Evolutionary conservation across 176 grass and related monocot genomes (phyloP), one percentile per base, ranked within the genome.

Genomic region (Leersia perrieri): DNA sequence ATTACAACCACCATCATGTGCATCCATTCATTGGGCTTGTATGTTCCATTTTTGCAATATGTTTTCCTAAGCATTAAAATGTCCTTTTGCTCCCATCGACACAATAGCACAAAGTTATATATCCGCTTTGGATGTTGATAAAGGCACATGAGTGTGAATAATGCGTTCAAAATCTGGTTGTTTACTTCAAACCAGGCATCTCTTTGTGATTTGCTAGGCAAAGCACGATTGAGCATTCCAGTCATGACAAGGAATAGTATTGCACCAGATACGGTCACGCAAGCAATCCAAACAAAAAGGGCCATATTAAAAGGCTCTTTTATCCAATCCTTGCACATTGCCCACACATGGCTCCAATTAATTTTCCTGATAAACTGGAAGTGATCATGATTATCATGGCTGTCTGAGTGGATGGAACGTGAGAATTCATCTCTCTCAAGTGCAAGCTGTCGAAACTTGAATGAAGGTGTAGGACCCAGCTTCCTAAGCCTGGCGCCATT

Each of bases 141-240:
- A 60, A 98, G 79, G 65, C 95, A 94, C 95, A 98, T 94, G 55
- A 98, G 90, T 5, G 95, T 94, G 88, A 98, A 98, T 35, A 98
- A 80, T 42, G 95, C 95, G 82, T 98, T 98, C 51, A 98, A 57
- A 39, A 98, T 84, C 79, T 98, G 95, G 67, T 94, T 98, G 86
- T 98, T 98, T 82, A 98, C 86, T 77, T 98, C 95, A 77, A 98
- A 94, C 95, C 95, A 98, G 66, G 77, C 39, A 11, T 98, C 76
- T n/a, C 95, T 85, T 60, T 82, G 68, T 8, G 88, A 73, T 83
- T 92, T 98, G 22, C 22, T 87, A 33, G 92, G 95, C 73, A 93
- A 89, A 36, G 60, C 88, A 67, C 7, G 76, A 86, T 94, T 92
- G n/a, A 98, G 77, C 83, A 98, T 87, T 65, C 95, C 95, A 4